These are phyloP conservation scores for Iberis amara DNA, from an alignment of 441 rosid species.

Conservation along the genomic window DNA sequence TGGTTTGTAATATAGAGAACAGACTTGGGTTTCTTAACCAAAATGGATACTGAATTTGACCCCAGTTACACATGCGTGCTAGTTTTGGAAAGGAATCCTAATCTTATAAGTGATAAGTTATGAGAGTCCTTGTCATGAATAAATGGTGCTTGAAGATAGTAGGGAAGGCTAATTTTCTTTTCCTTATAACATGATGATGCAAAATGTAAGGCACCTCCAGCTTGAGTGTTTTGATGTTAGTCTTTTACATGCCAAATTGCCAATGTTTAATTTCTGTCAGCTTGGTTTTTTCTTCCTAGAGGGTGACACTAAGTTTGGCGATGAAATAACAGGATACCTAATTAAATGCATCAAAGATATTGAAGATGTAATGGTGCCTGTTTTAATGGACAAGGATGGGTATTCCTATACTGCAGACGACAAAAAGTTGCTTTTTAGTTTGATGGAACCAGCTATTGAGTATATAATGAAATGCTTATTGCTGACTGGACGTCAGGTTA, in stretches of 20 bases:
- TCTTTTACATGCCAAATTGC: slow-evolving; percentile 7
- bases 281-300: neutral
- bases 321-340: slow-evolving; percentile 48
- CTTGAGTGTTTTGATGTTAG: slow-evolving; percentile 15
- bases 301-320: slow-evolving; percentile 24
- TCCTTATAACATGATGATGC: slow-evolving; percentile 16
- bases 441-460: slow-evolving; percentile 82
- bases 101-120: slow-evolving; percentile 3
- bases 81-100: slow-evolving; percentile 10
- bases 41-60: neutral
- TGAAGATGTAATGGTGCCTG: slow-evolving; percentile 41
- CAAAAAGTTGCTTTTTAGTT: slow-evolving; percentile 47
- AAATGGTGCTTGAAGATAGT: slow-evolving; percentile 7
- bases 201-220: slow-evolving; percentile 1
- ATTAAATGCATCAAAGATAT: slow-evolving; percentile 62
- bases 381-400: slow-evolving; percentile 38
- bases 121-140: neutral
- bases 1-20: slow-evolving; percentile 1
- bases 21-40: slow-evolving; percentile 10
- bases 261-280: slow-evolving; percentile 6
- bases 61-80: slow-evolving; percentile 14
- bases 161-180: slow-evolving; percentile 6
- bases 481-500: slow-evolving; percentile 63
- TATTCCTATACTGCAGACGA: slow-evolving; percentile 38
- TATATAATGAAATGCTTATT: slow-evolving; percentile 63